phyloP scores from a whole-genome alignment of 1,139 yeast genomes.

The Entelexis sorbosivorans region DNA sequence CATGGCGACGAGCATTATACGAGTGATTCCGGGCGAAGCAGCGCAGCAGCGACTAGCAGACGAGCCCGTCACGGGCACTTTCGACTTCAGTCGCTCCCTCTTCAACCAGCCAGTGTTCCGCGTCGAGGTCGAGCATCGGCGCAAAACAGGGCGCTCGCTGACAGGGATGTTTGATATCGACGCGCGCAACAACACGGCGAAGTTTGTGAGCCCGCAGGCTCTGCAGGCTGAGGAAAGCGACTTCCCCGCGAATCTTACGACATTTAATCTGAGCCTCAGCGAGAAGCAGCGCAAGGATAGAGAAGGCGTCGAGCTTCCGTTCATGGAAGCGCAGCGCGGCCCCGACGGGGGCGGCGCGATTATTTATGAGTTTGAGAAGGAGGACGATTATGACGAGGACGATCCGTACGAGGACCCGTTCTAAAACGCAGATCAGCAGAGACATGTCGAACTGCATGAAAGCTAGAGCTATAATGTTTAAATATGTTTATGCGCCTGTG shows the following conservation, averaged over 20 bases:
- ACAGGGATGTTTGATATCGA: slow-evolving; percentile 47
- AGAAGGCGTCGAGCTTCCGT: slow-evolving; percentile 82
- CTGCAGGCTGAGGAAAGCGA: slow-evolving; percentile 27
- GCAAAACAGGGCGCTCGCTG: slow-evolving; percentile 76
- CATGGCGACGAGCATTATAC: slow-evolving; percentile 63
- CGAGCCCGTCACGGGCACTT: slow-evolving; percentile 29
- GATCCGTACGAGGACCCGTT: slow-evolving; percentile 97
- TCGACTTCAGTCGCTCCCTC: slow-evolving; percentile 30
- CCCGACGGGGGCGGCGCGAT: slow-evolving; percentile 69
- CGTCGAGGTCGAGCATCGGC: slow-evolving; percentile 49
- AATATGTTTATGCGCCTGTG: too few relatives aligned
- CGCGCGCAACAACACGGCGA: slow-evolving; percentile 42
- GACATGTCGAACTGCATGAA: too few relatives aligned
- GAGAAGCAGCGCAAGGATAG: slow-evolving; percentile 64
- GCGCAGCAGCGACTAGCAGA: slow-evolving; percentile 38
- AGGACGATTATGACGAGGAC: slow-evolving; percentile 89
- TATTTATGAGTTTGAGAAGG: slow-evolving; percentile 77
- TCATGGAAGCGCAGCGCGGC: slow-evolving; percentile 70
- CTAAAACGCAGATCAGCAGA: slow-evolving; percentile 26
- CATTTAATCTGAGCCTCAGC: slow-evolving; percentile 72
- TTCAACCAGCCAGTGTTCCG: slow-evolving; percentile 42
- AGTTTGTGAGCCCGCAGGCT: slow-evolving; percentile 33
- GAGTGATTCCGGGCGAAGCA: slow-evolving; percentile 40
- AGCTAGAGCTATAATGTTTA: too few relatives aligned
- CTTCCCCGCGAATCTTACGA: slow-evolving; percentile 43